Conservation (phyloP, 2,329 filamentous ascomycete species). For the Trichocomaceae sp. region DNA sequence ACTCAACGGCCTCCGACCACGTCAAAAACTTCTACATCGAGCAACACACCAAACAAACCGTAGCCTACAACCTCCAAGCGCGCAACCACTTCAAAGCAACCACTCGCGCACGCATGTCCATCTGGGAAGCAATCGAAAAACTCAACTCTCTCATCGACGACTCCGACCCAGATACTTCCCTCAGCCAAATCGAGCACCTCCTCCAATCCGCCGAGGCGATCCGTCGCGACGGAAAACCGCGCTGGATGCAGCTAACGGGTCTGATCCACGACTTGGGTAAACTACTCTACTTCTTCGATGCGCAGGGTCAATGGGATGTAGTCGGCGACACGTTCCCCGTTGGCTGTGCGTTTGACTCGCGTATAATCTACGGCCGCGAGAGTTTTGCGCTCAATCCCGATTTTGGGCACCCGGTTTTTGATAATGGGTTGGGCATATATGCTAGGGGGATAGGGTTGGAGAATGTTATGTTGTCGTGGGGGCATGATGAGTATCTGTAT, state of each 20-base stretch:
- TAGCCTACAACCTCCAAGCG: conserved; percentile 71
- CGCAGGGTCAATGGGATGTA: conserved; percentile 87
- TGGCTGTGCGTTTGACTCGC: conserved; percentile 50
- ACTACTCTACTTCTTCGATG: conserved; percentile 53
- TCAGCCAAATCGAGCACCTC: conserved; percentile 84
- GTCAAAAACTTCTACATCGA: conserved; percentile 82
- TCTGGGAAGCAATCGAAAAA: conserved; percentile 91
- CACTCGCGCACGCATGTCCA: conserved; percentile 67
- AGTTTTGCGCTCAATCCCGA: conserved; percentile 73
- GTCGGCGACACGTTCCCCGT: conserved; percentile 58
- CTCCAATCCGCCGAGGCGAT: conserved; percentile 86
- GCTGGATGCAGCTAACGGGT: conserved; percentile 45
- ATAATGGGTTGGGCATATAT: conserved; percentile 74
- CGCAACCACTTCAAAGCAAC: conserved; percentile 64
- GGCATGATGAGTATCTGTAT: conserved; percentile 55
- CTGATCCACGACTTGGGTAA: conserved; percentile 45
- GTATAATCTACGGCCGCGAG: conserved; percentile 72
- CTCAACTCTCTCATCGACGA: conserved; percentile 87
- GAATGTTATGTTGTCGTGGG: conserved; percentile 86
- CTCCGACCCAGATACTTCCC: conserved; percentile 79
- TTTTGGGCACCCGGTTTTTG: conserved; percentile 61
- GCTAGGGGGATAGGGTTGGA: conserved; percentile 70
- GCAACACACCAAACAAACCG: conserved; percentile 54
- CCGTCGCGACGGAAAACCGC: conserved; percentile 58
- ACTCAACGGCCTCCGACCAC: conserved; percentile 72